Evolutionary conservation across 1,284 basidiomycete genomes (phyloP).

Genomic region (Trichosporon asahii): DNA sequence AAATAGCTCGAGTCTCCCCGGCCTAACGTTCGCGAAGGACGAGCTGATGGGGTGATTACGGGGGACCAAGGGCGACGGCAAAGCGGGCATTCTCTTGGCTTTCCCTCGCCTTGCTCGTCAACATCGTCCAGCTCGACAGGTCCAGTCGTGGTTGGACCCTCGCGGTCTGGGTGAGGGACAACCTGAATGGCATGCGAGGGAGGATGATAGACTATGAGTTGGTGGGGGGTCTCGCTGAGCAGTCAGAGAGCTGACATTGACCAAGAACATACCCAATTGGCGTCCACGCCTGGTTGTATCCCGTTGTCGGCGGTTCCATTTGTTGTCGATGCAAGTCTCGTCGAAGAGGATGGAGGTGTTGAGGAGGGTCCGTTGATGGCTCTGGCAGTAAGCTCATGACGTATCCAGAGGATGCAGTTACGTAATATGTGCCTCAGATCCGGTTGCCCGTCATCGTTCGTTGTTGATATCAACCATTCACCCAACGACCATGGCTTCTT

Average conservation of each 20-base stretch:
- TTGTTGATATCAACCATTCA: not conserved
- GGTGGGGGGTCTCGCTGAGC: constrained; percentile 61
- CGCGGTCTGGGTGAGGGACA: constrained; percentile 19
- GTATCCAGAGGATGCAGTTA: not conserved
- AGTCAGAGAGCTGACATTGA: not conserved
- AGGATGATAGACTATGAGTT: constrained; percentile 83
- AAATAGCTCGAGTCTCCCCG: constrained; percentile 32
- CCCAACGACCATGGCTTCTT: constrained; percentile 54
- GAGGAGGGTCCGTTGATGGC: too few species aligned
- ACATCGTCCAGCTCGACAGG: not conserved
- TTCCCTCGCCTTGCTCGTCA: not conserved
- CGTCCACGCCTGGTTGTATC: constrained; percentile 23
- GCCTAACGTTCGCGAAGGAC: not conserved
- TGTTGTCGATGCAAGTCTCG: not conserved
- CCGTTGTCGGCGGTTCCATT: not conserved
- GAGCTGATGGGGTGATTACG: not conserved
- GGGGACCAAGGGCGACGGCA: constrained; percentile 31
- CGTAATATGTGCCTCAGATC: not conserved
- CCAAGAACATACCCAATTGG: constrained; percentile 29
- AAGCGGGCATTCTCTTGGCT: constrained; percentile 32
- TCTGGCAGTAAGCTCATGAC: not conserved
- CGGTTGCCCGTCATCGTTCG: not conserved
- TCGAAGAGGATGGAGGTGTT: not conserved
- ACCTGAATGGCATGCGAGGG: constrained; percentile 79
- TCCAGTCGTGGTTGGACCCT: not conserved